phyloP scores from a whole-genome alignment of 352 stramenopile species.

The Pythium rhizo-oryzae region DNA sequence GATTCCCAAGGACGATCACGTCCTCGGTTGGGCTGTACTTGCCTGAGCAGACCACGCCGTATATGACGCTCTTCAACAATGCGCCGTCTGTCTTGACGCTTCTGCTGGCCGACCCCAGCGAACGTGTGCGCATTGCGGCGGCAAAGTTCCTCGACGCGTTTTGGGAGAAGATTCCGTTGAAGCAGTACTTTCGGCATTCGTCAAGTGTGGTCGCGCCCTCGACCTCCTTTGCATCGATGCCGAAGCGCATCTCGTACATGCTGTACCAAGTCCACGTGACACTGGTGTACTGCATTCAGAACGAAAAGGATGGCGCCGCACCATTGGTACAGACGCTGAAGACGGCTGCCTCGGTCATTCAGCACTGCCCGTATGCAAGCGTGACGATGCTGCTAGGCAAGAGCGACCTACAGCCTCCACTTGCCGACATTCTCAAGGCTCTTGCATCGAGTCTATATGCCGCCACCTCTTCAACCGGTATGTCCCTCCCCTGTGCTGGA shows the following conservation, averaged over 20 bases:
- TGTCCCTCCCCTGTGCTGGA: neutral
- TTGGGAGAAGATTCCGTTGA: conserved; percentile 82
- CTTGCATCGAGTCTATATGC: conserved; percentile 75
- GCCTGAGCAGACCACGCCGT: conserved; percentile 78
- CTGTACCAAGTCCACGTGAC: conserved; percentile 84
- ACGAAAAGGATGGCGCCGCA: conserved; percentile 57
- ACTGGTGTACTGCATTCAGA: conserved; percentile 81
- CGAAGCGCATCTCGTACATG: conserved; percentile 83
- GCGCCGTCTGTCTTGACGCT: conserved; percentile 78
- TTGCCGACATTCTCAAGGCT: conserved; percentile 68
- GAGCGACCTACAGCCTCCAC: conserved; percentile 49
- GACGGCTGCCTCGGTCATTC: conserved; percentile 69
- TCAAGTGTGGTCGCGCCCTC: conserved; percentile 51
- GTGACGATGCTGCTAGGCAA: conserved; percentile 54
- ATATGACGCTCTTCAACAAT: conserved; percentile 83
- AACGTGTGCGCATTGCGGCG: conserved; percentile 68
- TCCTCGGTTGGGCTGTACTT: conserved; percentile 82
- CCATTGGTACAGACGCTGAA: conserved; percentile 75
- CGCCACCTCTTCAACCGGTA: conserved; percentile 59
- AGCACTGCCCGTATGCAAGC: conserved; percentile 79
- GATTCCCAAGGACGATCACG: conserved; percentile 72
- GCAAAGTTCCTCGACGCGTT: conserved; percentile 84
- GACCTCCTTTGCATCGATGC: conserved; percentile 84
- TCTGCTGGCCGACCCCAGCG: conserved; percentile 74
- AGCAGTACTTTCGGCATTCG: conserved; percentile 75